phyloP scores from a whole-genome alignment of 2,329 filamentous ascomycete genomes.

The Scedosporium minutisporum region DNA sequence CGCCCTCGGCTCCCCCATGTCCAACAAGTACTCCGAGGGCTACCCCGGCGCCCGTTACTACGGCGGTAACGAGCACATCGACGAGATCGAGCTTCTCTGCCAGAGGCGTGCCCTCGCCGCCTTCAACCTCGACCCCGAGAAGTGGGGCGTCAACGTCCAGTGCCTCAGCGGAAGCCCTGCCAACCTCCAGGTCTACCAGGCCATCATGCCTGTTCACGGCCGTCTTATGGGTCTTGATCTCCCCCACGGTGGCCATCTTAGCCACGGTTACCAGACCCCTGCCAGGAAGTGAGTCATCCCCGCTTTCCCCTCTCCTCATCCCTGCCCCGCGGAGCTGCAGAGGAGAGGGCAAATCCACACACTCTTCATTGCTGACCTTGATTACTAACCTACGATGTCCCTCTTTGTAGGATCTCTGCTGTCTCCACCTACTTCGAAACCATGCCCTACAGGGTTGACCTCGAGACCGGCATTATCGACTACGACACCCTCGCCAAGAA shows the following conservation, averaged over 20 bases:
- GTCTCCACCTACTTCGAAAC: slow-evolving; percentile 99
- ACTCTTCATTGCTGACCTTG: neutral
- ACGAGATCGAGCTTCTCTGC: slow-evolving; percentile 90
- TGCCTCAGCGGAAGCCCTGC: slow-evolving; percentile 85
- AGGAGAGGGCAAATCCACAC: neutral
- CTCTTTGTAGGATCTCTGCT: slow-evolving; percentile 65
- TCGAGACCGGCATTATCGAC: slow-evolving; percentile 90
- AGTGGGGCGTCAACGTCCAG: slow-evolving; percentile 99
- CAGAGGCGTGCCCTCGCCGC: slow-evolving; percentile 86
- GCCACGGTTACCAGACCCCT: slow-evolving; percentile 95
- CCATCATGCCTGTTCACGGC: slow-evolving; percentile 90
- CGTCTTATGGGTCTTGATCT: slow-evolving; percentile 95
- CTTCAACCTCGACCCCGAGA: slow-evolving; percentile 74
- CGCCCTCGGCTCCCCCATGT: slow-evolving; percentile 88
- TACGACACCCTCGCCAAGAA: slow-evolving; percentile 89
- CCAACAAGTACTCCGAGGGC: slow-evolving; percentile 99
- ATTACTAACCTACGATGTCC: neutral
- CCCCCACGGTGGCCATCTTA: slow-evolving; percentile 88
- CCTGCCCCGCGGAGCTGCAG: neutral
- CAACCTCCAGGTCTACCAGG: slow-evolving; percentile 97
- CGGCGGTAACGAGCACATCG: slow-evolving; percentile 97
- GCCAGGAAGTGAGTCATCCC: slow-evolving; percentile 62
- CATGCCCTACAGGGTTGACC: slow-evolving; percentile 85
- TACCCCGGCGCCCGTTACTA: slow-evolving; percentile 98
- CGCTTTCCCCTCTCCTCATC: neutral